Percentiles rank a stretch among this genome's conserved stretches.
These are phyloP conservation scores for Gentiana straminea DNA, from an alignment of 257 asterid species.

Conservation along the genomic window DNA sequence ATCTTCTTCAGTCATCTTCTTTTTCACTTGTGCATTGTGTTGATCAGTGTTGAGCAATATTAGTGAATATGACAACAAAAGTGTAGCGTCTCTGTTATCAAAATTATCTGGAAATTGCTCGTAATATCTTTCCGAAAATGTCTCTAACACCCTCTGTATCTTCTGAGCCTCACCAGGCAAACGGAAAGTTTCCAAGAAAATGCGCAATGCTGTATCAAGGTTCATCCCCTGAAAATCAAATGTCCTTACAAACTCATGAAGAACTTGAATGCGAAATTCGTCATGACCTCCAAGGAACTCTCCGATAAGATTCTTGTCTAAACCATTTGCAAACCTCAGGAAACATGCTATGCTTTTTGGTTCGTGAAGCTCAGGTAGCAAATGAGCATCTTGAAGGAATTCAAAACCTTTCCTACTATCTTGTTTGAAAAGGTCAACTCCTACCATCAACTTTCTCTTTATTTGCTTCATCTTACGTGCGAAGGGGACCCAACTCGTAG, in stretches of 20 bases:
- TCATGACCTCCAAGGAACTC: constrained; percentile 87
- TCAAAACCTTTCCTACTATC: constrained; percentile 84
- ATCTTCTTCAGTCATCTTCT: constrained; percentile 94
- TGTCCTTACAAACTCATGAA: constrained; percentile 71
- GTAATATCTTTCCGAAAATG: constrained; percentile 80
- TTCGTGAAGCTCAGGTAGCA: constrained; percentile 69
- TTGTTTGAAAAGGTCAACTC: constrained; percentile 80
- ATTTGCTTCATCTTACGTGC: constrained; percentile 60
- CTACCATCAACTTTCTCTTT: constrained; percentile 65
- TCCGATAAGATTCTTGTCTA: constrained; percentile 75
- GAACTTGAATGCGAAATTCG: constrained; percentile 74
- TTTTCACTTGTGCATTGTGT: constrained; percentile 87
- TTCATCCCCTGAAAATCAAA: constrained; percentile 69
- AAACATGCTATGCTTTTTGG: constrained; percentile 68
- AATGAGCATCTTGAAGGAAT: constrained; percentile 52
- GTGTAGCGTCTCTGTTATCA: constrained; percentile 84
- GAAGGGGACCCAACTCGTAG: constrained; percentile 72
- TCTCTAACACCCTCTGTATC: constrained; percentile 91
- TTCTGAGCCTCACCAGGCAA: constrained; percentile 97
- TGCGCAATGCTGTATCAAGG: constrained; percentile 77
- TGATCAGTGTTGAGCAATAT: constrained; percentile 93
- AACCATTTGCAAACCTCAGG: constrained; percentile 64
- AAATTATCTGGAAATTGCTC: constrained; percentile 73
- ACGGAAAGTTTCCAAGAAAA: constrained; percentile 81
- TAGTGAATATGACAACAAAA: constrained; percentile 73